Evolutionary conservation across 371 early-diverging fungal genomes (phyloP).

Genomic region (Circinella minor): DNA sequence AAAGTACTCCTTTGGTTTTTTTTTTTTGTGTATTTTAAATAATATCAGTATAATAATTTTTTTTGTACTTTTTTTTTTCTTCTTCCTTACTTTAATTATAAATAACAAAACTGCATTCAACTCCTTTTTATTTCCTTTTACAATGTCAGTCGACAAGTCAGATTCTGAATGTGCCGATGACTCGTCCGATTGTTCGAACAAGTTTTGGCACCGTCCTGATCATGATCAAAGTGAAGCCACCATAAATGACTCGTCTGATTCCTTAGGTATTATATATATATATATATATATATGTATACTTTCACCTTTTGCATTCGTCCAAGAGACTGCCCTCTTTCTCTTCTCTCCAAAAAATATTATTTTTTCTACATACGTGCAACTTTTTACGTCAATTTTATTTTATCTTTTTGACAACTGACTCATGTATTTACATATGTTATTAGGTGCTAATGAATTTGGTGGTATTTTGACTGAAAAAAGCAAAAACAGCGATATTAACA

Average conservation of each 20-base stretch:
- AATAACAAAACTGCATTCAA: not conserved
- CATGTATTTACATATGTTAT: too few relatives aligned
- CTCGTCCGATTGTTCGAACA: conserved; percentile 25
- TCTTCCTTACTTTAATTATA: not conserved
- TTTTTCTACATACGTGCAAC: too few relatives aligned
- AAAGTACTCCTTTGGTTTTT: not conserved
- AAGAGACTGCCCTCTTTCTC: too few relatives aligned
- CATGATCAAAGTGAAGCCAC: conserved; percentile 7
- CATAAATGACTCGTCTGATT: conserved; percentile 6
- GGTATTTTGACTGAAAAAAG: not conserved
- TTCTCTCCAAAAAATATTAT: too few relatives aligned
- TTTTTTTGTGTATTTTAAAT: not conserved
- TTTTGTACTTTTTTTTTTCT: not conserved
- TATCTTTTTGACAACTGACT: too few relatives aligned
- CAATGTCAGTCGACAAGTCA: conserved; percentile 10
- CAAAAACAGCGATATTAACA: not conserved
- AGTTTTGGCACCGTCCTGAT: conserved; percentile 28
- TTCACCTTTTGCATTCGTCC: too few relatives aligned
- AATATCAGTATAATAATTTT: too few relatives aligned
- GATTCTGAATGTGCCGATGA: conserved; percentile 9
- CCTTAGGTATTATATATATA: not conserved
- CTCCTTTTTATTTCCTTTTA: not conserved
- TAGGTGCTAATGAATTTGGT: conserved; percentile 1
- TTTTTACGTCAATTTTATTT: too few relatives aligned
- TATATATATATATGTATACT: not conserved